Base-by-base conservation (phyloP, 495 filamentous ascomycete genomes). In the Aspergillus affinis region DNA sequence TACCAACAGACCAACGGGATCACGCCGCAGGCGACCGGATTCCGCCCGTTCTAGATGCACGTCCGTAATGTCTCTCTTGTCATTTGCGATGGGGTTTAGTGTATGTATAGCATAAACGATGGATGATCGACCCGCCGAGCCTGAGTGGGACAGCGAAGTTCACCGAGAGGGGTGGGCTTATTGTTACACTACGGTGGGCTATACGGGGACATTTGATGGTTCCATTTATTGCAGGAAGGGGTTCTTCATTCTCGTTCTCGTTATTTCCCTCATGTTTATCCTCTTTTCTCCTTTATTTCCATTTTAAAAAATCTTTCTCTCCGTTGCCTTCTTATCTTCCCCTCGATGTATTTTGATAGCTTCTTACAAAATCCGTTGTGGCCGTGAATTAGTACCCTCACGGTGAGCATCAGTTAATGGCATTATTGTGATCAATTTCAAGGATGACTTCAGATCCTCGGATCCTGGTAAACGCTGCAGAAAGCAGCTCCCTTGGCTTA, bases 1-100 rank as follows among this genome's bases (percentile, higher is more conserved):
- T 91, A 85, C 63, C 79, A 77, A 44, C 89, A 91, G 62, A 81
- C 89, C 19, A 95, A 94, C 64, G 91, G 91, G 6, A 86, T 93
- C 56, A 85, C 88, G 44, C 86, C 91, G 55, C 90, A 93, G 74
- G 80, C 87, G 51, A 95, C 91, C 50, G 91, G 90, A 55, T 92
- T 82, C 67, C 76, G 81, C 51, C 80, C 75, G 48, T 88, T 88
- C 66, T 86, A 82, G 59, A 57, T 51, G 58, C n/a, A 55, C 48
- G 64, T 30, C 17, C 58, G 36, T 60, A 26, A 54, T 23, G 57
- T 54, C 32, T 47, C 44, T 51, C 30, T 57, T 63, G 23, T 58
- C 27, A 54, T 23, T 57, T 55, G 51, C 46, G 54, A 54, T 53
- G 41, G 62, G 65, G 55, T 60, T 61, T 46, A 59, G 60, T 65